Conservation (phyloP, 129 eudicot genomes). For the Tagetes erecta region DNA sequence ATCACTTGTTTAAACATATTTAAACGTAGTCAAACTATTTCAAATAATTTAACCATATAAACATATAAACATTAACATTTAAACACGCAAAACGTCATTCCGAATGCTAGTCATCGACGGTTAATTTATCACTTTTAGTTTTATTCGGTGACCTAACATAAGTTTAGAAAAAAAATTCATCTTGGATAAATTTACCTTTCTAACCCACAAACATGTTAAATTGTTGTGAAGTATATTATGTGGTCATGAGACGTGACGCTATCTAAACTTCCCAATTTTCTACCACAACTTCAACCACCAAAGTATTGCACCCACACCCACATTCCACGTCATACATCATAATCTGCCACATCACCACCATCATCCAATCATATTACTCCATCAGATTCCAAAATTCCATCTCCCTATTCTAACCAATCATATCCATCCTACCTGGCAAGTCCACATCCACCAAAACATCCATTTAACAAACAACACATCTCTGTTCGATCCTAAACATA, state of each 20-base stretch:
- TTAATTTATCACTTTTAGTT: neutral
- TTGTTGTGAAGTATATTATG: neutral
- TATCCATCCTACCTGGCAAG: slow-evolving; percentile 55
- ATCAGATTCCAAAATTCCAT: slow-evolving; percentile 77
- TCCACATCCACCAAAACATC: slow-evolving; percentile 61
- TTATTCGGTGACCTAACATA: neutral
- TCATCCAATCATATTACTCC: slow-evolving; percentile 40
- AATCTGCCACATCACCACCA: slow-evolving; percentile 53
- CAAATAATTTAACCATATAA: too few species aligned
- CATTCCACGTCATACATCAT: slow-evolving; percentile 29
- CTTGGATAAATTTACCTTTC: neutral
- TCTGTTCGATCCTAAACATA: slow-evolving; percentile 19
- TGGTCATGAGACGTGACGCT: neutral
- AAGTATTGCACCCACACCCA: neutral
- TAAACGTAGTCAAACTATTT: too few species aligned
- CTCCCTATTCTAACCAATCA: slow-evolving; percentile 35
- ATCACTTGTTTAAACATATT: too few species aligned
- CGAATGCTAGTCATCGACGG: too few species aligned
- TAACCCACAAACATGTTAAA: neutral
- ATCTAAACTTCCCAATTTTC: neutral
- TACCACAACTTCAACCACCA: slow-evolving; percentile 29
- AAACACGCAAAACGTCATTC: too few species aligned
- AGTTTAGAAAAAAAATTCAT: neutral
- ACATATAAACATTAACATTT: too few species aligned
- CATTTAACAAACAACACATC: slow-evolving; percentile 50